These are phyloP conservation scores for Manihot esculenta DNA, from an alignment of 441 rosid species.

Conservation along the genomic window DNA sequence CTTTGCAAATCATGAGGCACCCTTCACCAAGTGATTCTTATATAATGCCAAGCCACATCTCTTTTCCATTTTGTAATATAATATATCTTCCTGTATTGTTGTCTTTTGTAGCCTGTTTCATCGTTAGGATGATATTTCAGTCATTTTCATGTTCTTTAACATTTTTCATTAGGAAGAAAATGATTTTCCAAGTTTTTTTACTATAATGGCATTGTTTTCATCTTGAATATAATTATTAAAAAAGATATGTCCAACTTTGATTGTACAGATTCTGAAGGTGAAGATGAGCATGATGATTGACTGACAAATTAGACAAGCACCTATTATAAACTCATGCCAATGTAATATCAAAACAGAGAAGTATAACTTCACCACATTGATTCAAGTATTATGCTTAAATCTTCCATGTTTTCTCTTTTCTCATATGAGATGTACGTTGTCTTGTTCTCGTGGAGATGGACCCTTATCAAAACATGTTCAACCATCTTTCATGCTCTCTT, in stretches of 20 bases:
- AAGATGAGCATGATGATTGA: constrained; percentile 57
- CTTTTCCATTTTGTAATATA: no score
- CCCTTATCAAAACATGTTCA: background rate
- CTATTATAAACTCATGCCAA: background rate
- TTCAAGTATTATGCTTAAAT: background rate
- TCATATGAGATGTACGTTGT: background rate
- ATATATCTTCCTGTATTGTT: no score
- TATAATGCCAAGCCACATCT: no score
- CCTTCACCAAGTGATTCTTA: no score
- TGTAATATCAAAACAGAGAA: constrained; percentile 19
- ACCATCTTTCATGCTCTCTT: background rate
- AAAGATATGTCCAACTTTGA: background rate
- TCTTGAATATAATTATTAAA: no score
- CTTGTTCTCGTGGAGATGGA: background rate
- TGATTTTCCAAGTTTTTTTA: background rate
- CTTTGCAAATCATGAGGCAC: no score
- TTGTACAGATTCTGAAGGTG: constrained; percentile 59
- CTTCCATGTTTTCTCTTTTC: background rate
- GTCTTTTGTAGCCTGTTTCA: no score
- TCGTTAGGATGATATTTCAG: no score
- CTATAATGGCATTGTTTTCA: background rate
- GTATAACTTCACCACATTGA: constrained; percentile 2
- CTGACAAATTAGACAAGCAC: background rate
- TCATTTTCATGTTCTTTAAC: no score
- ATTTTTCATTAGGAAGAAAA: no score